Conservation (phyloP, 1,139 yeast genomes). For the Hyphopichia pseudoburtonii region DNA sequence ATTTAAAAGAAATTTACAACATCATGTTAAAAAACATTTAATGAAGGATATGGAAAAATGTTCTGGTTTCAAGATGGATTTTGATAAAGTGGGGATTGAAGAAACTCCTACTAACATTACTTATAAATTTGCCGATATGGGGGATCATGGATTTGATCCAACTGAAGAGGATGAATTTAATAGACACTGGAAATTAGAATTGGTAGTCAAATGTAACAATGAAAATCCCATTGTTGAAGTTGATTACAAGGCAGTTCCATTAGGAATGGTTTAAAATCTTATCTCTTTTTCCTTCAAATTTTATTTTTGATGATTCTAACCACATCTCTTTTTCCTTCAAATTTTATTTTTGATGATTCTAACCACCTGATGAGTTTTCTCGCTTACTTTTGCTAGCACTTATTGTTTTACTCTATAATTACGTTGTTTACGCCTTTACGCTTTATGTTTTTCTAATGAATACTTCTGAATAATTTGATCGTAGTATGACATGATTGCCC, state of each 20-base stretch:
- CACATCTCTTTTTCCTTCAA: not conserved
- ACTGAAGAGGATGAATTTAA: slow-evolving; percentile 45
- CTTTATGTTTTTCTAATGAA: not conserved
- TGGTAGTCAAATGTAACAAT: slow-evolving; percentile 58
- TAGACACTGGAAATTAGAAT: slow-evolving; percentile 59
- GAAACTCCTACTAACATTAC: slow-evolving; percentile 46
- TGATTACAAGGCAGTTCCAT: slow-evolving; percentile 51
- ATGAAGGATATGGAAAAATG: slow-evolving; percentile 63
- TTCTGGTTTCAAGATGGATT: slow-evolving; percentile 57
- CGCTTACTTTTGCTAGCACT: not conserved
- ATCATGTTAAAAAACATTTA: slow-evolving; percentile 71
- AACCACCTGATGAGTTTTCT: not conserved
- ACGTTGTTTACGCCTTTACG: not conserved
- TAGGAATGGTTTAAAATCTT: slow-evolving; percentile 3
- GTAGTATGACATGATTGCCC: too few species aligned
- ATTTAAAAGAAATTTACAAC: slow-evolving; percentile 72
- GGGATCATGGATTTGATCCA: slow-evolving; percentile 54
- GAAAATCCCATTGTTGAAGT: slow-evolving; percentile 63
- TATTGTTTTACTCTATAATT: not conserved
- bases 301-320: not conserved
- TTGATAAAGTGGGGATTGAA: slow-evolving; percentile 48
- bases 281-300: not conserved
- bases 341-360: not conserved
- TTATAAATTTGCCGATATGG: slow-evolving; percentile 55
- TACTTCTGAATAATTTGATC: not conserved